phyloP scores from a whole-genome alignment of 2,329 filamentous ascomycete species.

The Chaetomium olivaceum region DNA sequence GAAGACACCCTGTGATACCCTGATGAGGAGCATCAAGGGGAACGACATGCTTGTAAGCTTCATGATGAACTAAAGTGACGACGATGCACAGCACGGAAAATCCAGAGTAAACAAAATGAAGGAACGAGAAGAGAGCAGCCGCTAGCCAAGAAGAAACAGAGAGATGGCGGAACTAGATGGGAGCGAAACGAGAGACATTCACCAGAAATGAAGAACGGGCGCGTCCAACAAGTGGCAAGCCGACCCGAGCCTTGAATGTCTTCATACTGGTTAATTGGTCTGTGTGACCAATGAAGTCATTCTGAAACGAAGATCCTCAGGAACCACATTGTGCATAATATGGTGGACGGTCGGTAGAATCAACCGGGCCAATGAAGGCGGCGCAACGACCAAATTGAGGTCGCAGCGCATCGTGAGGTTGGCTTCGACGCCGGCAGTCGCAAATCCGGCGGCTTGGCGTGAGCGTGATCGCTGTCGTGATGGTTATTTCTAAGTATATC shows the following conservation, averaged over 20 bases:
- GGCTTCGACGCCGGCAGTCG: constrained; percentile 27
- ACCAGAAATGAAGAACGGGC: constrained; percentile 12
- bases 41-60: constrained; percentile 38
- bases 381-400: background rate
- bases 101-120: background rate
- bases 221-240: constrained; percentile 4
- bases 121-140: background rate
- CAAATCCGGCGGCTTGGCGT: constrained; percentile 19
- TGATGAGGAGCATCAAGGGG: constrained; percentile 45
- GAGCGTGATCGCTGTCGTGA: constrained; percentile 22
- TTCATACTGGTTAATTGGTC: background rate
- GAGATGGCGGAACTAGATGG: constrained; percentile 8
- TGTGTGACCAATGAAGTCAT: background rate
- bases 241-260: constrained; percentile 12
- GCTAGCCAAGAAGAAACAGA: constrained; percentile 6
- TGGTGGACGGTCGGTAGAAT: constrained; percentile 7
- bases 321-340: constrained; percentile 13
- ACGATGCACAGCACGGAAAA: constrained; percentile 7
- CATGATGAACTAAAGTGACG: background rate
- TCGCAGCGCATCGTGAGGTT: constrained; percentile 11
- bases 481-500: constrained; percentile 12
- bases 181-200: constrained; percentile 14
- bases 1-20: constrained; percentile 49
- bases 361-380: constrained; percentile 19
- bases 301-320: constrained; percentile 26